Evolutionary conservation across 805 yeast genomes (phyloP).

Genomic region (Starmerella gropengiesseri): DNA sequence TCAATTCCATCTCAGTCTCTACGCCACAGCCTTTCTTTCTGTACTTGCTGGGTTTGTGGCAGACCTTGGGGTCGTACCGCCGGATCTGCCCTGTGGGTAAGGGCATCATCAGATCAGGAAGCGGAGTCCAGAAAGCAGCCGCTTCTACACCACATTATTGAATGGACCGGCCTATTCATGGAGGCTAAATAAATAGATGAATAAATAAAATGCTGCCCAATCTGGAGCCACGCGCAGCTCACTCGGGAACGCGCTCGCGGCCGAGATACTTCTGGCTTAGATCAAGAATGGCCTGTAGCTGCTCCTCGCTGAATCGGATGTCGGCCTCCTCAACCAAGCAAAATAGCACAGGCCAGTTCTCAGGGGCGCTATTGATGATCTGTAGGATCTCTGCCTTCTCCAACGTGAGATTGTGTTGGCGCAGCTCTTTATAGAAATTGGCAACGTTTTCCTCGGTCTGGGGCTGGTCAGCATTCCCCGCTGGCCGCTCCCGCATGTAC

Average conservation of each 20-base stretch:
- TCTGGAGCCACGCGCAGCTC: background rate
- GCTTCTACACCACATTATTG: too few relatives aligned
- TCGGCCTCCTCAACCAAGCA: slow-evolving; percentile 89
- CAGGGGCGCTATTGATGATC: slow-evolving; percentile 69
- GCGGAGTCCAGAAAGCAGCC: background rate
- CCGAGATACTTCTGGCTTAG: slow-evolving; percentile 38
- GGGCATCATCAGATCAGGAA: background rate
- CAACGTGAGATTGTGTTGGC: slow-evolving; percentile 39
- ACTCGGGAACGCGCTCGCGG: slow-evolving; percentile 25
- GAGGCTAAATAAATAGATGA: too few relatives aligned
- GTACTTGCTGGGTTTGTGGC: too few relatives aligned
- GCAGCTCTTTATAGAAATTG: slow-evolving; percentile 36
- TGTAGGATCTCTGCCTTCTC: slow-evolving; percentile 80
- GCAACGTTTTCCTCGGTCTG: slow-evolving; percentile 30
- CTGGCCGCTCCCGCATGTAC: slow-evolving; percentile 33
- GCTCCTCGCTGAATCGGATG: slow-evolving; percentile 60
- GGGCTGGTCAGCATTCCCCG: slow-evolving; percentile 30
- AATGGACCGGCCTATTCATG: too few relatives aligned
- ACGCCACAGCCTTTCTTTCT: too few relatives aligned
- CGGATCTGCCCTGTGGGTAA: slow-evolving; percentile 5
- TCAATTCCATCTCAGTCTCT: background rate
- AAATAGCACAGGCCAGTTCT: slow-evolving; percentile 65
- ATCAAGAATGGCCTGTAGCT: slow-evolving; percentile 47
- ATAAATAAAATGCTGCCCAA: too few relatives aligned
- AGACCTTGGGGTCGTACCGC: too few relatives aligned